Percentiles rank a stretch among this genome's conserved stretches.
Conservation (phyloP, 2,329 filamentous ascomycete genomes). For the Neoarthrinium moseri region DNA sequence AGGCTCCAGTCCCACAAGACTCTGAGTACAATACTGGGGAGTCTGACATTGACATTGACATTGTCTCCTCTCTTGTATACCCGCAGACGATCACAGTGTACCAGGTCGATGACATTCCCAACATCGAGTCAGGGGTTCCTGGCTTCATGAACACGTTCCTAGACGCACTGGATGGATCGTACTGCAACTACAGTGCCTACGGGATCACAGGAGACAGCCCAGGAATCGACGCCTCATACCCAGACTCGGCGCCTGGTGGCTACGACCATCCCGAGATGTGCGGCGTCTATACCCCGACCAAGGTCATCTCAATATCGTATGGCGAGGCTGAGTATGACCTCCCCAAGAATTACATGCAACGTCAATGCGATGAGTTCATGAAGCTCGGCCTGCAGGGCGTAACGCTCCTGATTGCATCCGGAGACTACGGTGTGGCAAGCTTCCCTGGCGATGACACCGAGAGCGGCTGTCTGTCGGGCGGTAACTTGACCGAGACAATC, state of each 20-base stretch:
- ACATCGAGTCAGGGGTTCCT: background rate
- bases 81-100: conserved; percentile 31
- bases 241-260: conserved; percentile 35
- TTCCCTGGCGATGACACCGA: conserved; percentile 23
- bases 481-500: conserved; percentile 19
- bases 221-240: conserved; percentile 42
- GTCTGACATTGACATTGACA: conserved; percentile 25
- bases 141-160: conserved; percentile 35
- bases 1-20: conserved; percentile 11
- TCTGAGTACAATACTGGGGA: conserved; percentile 24
- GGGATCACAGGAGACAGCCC: conserved; percentile 38
- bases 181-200: conserved; percentile 42
- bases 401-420: conserved; percentile 34
- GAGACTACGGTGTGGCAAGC: conserved; percentile 32
- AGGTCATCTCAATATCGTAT: conserved; percentile 48
- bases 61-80: conserved; percentile 34
- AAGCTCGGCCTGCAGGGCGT: conserved; percentile 40
- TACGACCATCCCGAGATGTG: conserved; percentile 32
- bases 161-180: conserved; percentile 42
- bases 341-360: conserved; percentile 42
- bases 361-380: conserved; percentile 37
- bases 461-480: conserved; percentile 26
- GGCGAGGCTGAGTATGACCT: conserved; percentile 44
- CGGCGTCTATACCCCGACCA: conserved; percentile 37
- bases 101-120: conserved; percentile 10